Conservation (phyloP, 352 stramenopile genomes). For the Phytophthora tentaculata region DNA sequence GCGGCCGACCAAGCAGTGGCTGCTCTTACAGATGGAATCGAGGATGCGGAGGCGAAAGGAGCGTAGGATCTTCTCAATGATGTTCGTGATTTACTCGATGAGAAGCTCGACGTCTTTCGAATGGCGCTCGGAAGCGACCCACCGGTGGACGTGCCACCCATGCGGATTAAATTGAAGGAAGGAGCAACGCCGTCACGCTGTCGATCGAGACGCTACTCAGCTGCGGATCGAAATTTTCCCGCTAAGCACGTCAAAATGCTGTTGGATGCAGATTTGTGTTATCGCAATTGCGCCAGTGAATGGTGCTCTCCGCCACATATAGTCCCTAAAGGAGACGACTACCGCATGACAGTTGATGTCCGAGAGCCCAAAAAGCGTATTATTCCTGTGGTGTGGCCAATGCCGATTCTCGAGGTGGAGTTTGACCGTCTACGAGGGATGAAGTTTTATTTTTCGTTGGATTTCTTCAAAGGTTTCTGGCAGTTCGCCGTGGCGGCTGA, state of each 20-base stretch:
- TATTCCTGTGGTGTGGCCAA: slow-evolving; percentile 9
- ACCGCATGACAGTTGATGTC: slow-evolving; percentile 22
- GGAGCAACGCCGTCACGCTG: not conserved
- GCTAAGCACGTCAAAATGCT: slow-evolving; percentile 1
- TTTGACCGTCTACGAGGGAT: slow-evolving; percentile 10
- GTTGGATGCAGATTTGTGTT: slow-evolving; percentile 2
- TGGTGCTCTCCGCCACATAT: not conserved
- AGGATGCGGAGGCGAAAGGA: not conserved
- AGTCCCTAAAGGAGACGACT: not conserved
- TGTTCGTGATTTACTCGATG: not conserved
- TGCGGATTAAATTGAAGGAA: not conserved
- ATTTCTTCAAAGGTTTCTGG: slow-evolving; percentile 18
- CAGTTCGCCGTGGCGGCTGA: slow-evolving; percentile 3
- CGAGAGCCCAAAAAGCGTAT: slow-evolving; percentile 9
- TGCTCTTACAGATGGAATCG: not conserved
- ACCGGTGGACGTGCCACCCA: slow-evolving; percentile 1
- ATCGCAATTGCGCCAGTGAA: not conserved
- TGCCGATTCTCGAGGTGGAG: slow-evolving; percentile 20
- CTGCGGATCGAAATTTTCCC: not conserved
- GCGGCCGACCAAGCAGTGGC: not conserved
- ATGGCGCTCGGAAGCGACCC: not conserved
- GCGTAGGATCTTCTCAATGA: not conserved
- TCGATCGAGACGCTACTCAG: not conserved
- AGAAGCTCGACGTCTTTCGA: not conserved
- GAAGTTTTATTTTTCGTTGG: not conserved